phyloP scores from a whole-genome alignment of 495 filamentous ascomycete species.

The Haplographium delicatum region DNA sequence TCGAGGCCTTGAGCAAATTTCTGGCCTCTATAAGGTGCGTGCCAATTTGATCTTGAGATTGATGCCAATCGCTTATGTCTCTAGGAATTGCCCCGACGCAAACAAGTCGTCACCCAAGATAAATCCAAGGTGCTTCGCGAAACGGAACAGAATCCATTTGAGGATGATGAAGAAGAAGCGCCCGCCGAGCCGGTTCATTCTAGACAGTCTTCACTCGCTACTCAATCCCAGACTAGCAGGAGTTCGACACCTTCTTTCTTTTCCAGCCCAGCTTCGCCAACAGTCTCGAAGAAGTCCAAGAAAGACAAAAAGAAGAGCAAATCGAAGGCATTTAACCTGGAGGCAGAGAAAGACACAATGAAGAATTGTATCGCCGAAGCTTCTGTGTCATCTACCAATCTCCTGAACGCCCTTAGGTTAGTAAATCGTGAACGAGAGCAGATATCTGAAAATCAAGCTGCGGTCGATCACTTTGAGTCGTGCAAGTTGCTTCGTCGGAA shows the following conservation, averaged over 20 bases:
- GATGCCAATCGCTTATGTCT: not conserved
- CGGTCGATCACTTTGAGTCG: slow-evolving; percentile 70
- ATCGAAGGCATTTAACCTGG: slow-evolving; percentile 63
- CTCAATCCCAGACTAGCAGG: slow-evolving; percentile 21
- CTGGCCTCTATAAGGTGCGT: slow-evolving; percentile 65
- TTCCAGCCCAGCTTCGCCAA: slow-evolving; percentile 21
- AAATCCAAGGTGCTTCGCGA: slow-evolving; percentile 77
- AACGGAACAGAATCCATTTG: slow-evolving; percentile 56
- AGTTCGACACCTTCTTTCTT: slow-evolving; percentile 27
- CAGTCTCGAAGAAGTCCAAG: slow-evolving; percentile 21
- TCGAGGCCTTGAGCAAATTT: slow-evolving; percentile 73
- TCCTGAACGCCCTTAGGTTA: slow-evolving; percentile 81
- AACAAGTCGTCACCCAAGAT: slow-evolving; percentile 57
- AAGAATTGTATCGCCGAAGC: slow-evolving; percentile 77
- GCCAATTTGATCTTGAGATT: not conserved
- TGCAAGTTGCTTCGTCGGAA: slow-evolving; percentile 81
- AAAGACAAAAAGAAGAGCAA: slow-evolving; percentile 35
- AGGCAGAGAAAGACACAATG: slow-evolving; percentile 81
- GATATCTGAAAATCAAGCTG: slow-evolving; percentile 77
- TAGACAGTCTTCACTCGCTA: slow-evolving; percentile 19
- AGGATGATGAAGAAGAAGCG: slow-evolving; percentile 55
- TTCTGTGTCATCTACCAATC: slow-evolving; percentile 82
- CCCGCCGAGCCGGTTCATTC: slow-evolving; percentile 7
- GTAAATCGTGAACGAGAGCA: slow-evolving; percentile 88
- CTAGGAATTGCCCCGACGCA: slow-evolving; percentile 49